phyloP scores from a whole-genome alignment of 257 asterid genomes.

The Salvia hispanica region DNA sequence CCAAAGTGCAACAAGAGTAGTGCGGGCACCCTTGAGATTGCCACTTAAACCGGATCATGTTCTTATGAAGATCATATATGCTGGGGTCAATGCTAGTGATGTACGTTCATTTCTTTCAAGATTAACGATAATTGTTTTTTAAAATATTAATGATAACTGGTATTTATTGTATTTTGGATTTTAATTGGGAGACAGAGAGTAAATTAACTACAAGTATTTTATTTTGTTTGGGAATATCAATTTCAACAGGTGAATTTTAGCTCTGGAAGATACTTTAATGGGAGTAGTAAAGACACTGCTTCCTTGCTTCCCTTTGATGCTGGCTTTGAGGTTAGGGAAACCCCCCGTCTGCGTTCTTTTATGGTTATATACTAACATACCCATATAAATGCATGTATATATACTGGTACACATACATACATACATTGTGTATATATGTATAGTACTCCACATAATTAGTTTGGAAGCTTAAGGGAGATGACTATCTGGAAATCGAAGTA shows the following conservation, averaged over 20 bases:
- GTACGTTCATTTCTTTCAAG: slow-evolving; percentile 50
- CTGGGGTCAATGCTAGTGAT: slow-evolving; percentile 99
- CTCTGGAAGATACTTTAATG: slow-evolving; percentile 88
- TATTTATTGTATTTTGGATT: slow-evolving; percentile 19
- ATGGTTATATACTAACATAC: not conserved
- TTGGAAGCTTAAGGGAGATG: no score
- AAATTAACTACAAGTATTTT: slow-evolving; percentile 1
- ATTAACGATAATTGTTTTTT: not conserved
- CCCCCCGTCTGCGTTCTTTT: slow-evolving; percentile 2
- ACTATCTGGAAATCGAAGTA: no score
- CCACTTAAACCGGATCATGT: slow-evolving; percentile 81
- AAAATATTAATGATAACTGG: not conserved
- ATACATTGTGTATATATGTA: no score
- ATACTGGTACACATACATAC: no score
- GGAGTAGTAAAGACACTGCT: slow-evolving; percentile 54
- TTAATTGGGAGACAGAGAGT: slow-evolving; percentile 8
- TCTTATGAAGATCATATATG: slow-evolving; percentile 85
- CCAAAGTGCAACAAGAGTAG: slow-evolving; percentile 71
- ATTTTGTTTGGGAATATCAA: slow-evolving; percentile 18
- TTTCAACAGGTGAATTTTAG: slow-evolving; percentile 85
- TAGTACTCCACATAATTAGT: no score
- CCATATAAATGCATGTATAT: no score
- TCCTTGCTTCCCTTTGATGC: slow-evolving; percentile 93
- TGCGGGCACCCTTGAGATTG: slow-evolving; percentile 56
- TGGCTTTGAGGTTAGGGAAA: slow-evolving; percentile 78